Percentiles rank a stretch among this genome's conserved stretches.
These are phyloP conservation scores for Hemisphaericaspora xylanilytica DNA, from an alignment of 1,139 yeast genomes.

Conservation along the genomic window DNA sequence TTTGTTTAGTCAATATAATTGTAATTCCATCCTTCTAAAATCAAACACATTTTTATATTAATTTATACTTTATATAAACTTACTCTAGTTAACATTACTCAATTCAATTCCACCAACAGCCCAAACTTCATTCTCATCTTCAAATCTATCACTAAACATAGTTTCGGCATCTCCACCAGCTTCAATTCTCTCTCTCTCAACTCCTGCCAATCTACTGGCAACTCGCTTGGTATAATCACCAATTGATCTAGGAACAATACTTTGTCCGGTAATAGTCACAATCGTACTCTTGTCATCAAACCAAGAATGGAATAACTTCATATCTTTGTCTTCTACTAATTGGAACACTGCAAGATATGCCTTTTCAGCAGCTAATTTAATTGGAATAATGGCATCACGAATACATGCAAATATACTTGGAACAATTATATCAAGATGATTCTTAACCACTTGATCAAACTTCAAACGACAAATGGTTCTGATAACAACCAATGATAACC, in stretches of 20 bases:
- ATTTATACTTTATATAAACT: neutral
- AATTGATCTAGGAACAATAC: constrained; percentile 67
- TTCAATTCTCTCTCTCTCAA: constrained; percentile 79
- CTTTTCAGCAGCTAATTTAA: constrained; percentile 92
- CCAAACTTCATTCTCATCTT: constrained; percentile 87
- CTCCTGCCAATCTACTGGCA: constrained; percentile 74
- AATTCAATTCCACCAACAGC: constrained; percentile 69
- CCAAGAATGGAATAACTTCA: constrained; percentile 63
- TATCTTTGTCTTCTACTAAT: constrained; percentile 68
- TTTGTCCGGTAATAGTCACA: constrained; percentile 44
- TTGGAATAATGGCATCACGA: constrained; percentile 83
- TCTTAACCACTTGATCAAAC: constrained; percentile 45
- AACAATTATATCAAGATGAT: constrained; percentile 56
- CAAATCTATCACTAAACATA: constrained; percentile 78
- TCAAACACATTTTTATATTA: neutral
- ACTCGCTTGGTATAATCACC: constrained; percentile 89
- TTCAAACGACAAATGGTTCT: constrained; percentile 72
- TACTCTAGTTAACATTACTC: neutral
- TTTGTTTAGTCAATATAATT: no score
- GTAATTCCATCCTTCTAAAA: neutral
- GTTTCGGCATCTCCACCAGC: constrained; percentile 93
- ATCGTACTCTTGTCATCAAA: constrained; percentile 27
- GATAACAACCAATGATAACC: constrained; percentile 72
- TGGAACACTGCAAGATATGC: constrained; percentile 74
- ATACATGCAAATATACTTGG: constrained; percentile 81